Evolutionary conservation across 2,329 filamentous ascomycete species (phyloP).

Genomic region (Didymosphaeria variabile): DNA sequence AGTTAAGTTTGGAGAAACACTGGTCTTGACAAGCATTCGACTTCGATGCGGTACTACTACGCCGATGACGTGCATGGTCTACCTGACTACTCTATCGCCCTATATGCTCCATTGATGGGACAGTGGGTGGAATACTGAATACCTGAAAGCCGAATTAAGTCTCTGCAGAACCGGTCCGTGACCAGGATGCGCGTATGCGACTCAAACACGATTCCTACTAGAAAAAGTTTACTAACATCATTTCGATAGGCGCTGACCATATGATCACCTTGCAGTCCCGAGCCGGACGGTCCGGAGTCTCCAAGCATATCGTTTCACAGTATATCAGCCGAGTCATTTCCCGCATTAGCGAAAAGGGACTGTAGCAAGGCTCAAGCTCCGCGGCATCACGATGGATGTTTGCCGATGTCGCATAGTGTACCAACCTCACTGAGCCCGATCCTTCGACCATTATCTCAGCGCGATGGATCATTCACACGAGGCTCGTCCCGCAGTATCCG

Average conservation of each 20-base stretch:
- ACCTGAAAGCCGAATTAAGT: not conserved
- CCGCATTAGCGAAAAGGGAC: not conserved
- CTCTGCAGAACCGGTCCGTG: not conserved
- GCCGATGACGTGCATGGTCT: constrained; percentile 1
- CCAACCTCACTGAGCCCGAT: not conserved
- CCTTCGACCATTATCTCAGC: constrained; percentile 1
- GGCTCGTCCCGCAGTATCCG: constrained; percentile 11
- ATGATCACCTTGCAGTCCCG: constrained; percentile 6
- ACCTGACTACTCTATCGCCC: not conserved
- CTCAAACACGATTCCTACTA: not conserved
- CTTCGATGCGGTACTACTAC: not conserved
- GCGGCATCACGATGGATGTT: not conserved
- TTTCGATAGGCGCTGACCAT: constrained; percentile 3
- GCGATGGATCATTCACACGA: not conserved
- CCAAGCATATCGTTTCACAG: not conserved
- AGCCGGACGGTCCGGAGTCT: not conserved
- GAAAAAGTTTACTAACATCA: not conserved
- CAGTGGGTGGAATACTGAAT: not conserved
- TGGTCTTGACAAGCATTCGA: not conserved
- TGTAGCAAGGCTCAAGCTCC: not conserved
- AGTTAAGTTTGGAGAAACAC: not conserved
- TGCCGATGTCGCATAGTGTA: not conserved
- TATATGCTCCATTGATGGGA: not conserved
- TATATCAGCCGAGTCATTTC: constrained; percentile 1
- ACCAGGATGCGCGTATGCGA: not conserved